A percentile compares a stretch with the other conserved stretches of the same genome.
phyloP scores from a whole-genome alignment of 768 basidiomycete genomes.

The Boletus rufocinnamomeus region DNA sequence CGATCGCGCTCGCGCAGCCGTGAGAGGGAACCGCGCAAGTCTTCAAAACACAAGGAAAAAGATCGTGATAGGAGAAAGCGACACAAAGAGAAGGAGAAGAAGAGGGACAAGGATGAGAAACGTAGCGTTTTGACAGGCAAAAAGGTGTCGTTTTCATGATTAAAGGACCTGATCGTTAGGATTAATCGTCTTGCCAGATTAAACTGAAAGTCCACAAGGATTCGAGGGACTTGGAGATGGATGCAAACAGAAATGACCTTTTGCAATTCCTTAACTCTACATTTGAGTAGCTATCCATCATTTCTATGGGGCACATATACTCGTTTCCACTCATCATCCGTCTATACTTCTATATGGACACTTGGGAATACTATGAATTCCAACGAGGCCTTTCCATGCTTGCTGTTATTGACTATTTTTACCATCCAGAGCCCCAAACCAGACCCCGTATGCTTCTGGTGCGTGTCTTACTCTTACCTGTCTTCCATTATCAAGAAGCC shows the following conservation, averaged over 20 bases:
- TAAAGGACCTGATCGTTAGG: neutral
- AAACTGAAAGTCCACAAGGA: slow-evolving; percentile 66
- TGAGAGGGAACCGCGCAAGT: slow-evolving; percentile 27
- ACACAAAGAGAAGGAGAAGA: slow-evolving; percentile 37
- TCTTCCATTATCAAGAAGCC: neutral
- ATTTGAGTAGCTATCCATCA: slow-evolving; percentile 26
- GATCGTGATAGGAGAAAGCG: slow-evolving; percentile 41
- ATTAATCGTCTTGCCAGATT: slow-evolving; percentile 40
- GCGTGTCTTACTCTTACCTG: neutral
- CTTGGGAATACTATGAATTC: neutral
- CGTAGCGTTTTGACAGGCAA: slow-evolving; percentile 63
- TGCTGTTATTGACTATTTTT: neutral
- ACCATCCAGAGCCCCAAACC: neutral
- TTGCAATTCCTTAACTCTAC: slow-evolving; percentile 59
- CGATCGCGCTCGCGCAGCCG: slow-evolving; percentile 33
- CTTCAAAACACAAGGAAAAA: slow-evolving; percentile 29
- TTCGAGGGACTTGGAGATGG: slow-evolving; percentile 55
- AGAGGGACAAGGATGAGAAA: slow-evolving; percentile 46
- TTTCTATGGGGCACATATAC: neutral
- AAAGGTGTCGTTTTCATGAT: slow-evolving; percentile 41
- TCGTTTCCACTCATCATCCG: neutral
- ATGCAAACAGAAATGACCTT: slow-evolving; percentile 55
- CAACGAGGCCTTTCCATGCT: neutral
- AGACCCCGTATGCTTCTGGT: neutral
- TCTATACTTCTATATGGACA: neutral